Evolutionary conservation across 257 asterid species (phyloP).

Genomic region (Osmanthus fragrans): DNA sequence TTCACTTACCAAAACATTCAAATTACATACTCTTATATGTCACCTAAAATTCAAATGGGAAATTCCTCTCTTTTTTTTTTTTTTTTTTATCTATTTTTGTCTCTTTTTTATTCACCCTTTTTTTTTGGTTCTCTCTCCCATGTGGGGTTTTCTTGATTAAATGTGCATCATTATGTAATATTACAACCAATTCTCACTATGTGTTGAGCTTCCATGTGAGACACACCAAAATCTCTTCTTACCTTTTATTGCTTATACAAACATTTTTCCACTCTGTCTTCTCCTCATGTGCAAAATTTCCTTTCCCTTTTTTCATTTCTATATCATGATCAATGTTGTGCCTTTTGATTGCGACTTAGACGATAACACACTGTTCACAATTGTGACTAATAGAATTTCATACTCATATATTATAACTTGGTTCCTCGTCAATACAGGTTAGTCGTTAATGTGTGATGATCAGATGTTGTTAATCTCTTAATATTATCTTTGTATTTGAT

Average conservation of each 20-base stretch:
- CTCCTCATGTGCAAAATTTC: not conserved
- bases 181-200: not conserved
- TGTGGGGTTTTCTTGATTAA: not conserved
- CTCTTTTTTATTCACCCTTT: not conserved
- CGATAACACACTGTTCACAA: not conserved
- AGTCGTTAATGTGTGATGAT: too few species aligned
- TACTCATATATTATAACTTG: too few species aligned
- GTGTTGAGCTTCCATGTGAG: too few species aligned
- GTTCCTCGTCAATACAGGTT: too few species aligned
- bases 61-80: not conserved
- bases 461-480: too few species aligned
- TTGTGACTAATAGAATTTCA: too few species aligned
- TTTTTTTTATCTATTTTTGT: too few species aligned
- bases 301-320: not conserved
- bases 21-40: not conserved
- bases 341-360: too few species aligned
- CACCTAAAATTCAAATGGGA: not conserved
- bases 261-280: not conserved
- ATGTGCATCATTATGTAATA: too few species aligned
- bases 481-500: too few species aligned
- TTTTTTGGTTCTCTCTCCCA: not conserved
- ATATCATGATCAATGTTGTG: too few species aligned
- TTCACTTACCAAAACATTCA: not conserved
- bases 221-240: not conserved
- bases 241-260: not conserved